phyloP scores from a whole-genome alignment of 495 filamentous ascomycete species.

The Symbiotaphrina buchneri region DNA sequence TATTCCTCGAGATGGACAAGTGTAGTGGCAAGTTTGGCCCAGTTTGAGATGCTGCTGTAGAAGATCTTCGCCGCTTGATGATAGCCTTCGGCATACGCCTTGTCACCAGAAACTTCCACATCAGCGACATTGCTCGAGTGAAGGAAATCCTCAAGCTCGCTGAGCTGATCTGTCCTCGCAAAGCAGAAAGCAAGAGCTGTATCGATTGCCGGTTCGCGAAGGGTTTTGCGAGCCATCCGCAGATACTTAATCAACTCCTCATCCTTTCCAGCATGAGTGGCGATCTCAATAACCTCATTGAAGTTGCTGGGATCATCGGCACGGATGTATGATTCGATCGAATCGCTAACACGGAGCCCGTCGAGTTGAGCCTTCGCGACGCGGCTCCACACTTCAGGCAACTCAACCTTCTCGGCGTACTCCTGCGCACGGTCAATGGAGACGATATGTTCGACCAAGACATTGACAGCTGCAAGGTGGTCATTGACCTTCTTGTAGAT shows the following conservation, averaged over 20 bases:
- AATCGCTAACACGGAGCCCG: conserved; percentile 78
- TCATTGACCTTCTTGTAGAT: conserved; percentile 95
- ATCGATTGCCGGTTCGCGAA: conserved; percentile 85
- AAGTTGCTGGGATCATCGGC: conserved; percentile 87
- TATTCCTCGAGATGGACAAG: conserved; percentile 92
- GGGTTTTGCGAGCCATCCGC: conserved; percentile 88
- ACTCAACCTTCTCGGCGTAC: conserved; percentile 87
- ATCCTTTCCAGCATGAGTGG: conserved; percentile 90
- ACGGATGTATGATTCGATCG: conserved; percentile 92
- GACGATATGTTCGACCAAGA: conserved; percentile 90
- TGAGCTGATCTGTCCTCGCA: conserved; percentile 74
- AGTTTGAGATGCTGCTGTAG: conserved; percentile 95
- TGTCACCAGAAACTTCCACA: conserved; percentile 88
- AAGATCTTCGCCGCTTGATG: conserved; percentile 98
- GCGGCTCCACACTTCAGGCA: conserved; percentile 96
- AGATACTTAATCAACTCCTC: conserved; percentile 95
- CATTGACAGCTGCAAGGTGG: conserved; percentile 66
- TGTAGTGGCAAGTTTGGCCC: conserved; percentile 96
- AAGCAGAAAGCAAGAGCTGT: conserved; percentile 85
- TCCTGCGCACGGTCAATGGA: conserved; percentile 96
- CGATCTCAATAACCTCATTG: conserved; percentile 85
- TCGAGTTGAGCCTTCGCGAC: conserved; percentile 97
- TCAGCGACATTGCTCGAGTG: conserved; percentile 86
- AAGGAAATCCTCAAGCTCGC: conserved; percentile 92
- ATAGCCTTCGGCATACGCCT: conserved; percentile 84